Base-by-base conservation (phyloP, 176 grass and related monocot species). In the Aegilops umbellulata region DNA sequence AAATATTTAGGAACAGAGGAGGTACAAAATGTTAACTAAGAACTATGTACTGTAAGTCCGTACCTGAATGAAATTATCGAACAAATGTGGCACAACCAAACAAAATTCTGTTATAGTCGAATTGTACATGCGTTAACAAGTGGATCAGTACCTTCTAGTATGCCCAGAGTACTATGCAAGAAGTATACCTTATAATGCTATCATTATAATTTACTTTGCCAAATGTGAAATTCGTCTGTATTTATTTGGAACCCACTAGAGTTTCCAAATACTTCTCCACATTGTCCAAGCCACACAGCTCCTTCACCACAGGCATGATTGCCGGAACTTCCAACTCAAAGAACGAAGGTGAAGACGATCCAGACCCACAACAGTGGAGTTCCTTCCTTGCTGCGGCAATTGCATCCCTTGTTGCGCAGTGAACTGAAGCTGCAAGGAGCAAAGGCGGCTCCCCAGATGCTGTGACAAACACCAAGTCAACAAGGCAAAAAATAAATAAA, bases 401-500 rank as follows among this genome's bases (percentile, higher is more conserved):
- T 19, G 95, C 95, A 62, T 97, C 90, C 76, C 95, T 82, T 62
- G 80, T 83, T 11, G 95, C 92, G 9, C 88, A 91, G 84, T 97
- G 90, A 70, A 97, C 90, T 12, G 95, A 97, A 83, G 86, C 81
- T 86, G 95, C 95, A 31, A 97, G 95, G 44, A 97, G 86, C 77
- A 97, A 89, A 69, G 95, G 95, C n/a, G 95, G 95, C 75, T 97
- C 95, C 32, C 90, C 92, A 83, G 95, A 94, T 78, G 92, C 95
- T 97, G 88, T 60, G 85, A 61, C 16, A 87, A 51, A 77, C 65
- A 35, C 57, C n/a, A 13, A 30, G 30, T 90, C 51, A 89, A 44
- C 11, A 14, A 32, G 26, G 19, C 25, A 66, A 44, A 46, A 57
- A 22, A 14, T 29, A 7, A 57, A 19, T 80, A 61, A 39, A 44